These are phyloP conservation scores for Chaetomium sp. DNA, from an alignment of 2,329 filamentous ascomycete genomes.

Conservation along the genomic window DNA sequence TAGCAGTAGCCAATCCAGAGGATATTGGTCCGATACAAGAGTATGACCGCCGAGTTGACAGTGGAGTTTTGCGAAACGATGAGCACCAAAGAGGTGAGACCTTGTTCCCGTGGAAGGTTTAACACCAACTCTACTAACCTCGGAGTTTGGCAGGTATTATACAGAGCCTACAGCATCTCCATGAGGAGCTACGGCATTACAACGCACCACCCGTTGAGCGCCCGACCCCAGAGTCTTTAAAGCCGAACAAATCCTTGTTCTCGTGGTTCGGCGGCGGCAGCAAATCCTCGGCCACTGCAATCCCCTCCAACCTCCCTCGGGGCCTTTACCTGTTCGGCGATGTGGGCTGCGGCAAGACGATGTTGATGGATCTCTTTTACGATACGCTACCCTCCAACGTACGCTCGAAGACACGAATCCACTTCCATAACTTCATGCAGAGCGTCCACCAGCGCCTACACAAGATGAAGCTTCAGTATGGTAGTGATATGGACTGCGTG, in stretches of 20 bases:
- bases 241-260: slow-evolving; percentile 52
- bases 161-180: slow-evolving; percentile 78
- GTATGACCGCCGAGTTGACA: slow-evolving; percentile 75
- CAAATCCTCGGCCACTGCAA: slow-evolving; percentile 39
- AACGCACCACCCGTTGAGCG: slow-evolving; percentile 65
- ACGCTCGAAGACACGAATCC: slow-evolving; percentile 79
- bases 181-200: slow-evolving; percentile 74
- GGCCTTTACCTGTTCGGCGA: slow-evolving; percentile 95
- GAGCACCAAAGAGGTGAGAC: slow-evolving; percentile 75
- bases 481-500: slow-evolving; percentile 81
- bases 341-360: slow-evolving; percentile 95
- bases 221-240: slow-evolving; percentile 66
- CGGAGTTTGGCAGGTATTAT: slow-evolving; percentile 61
- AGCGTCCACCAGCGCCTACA: slow-evolving; percentile 89
- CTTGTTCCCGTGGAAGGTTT: not conserved
- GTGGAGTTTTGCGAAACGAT: slow-evolving; percentile 73
- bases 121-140: not conserved
- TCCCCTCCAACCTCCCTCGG: slow-evolving; percentile 70
- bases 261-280: slow-evolving; percentile 53
- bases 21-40: slow-evolving; percentile 70
- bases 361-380: slow-evolving; percentile 98
- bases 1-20: slow-evolving; percentile 26
- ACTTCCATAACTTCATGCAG: slow-evolving; percentile 99
- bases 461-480: slow-evolving; percentile 80
- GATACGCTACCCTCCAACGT: slow-evolving; percentile 81